These are phyloP conservation scores for Leccinellum rugosiceps DNA, from an alignment of 768 basidiomycete genomes.

Conservation along the genomic window DNA sequence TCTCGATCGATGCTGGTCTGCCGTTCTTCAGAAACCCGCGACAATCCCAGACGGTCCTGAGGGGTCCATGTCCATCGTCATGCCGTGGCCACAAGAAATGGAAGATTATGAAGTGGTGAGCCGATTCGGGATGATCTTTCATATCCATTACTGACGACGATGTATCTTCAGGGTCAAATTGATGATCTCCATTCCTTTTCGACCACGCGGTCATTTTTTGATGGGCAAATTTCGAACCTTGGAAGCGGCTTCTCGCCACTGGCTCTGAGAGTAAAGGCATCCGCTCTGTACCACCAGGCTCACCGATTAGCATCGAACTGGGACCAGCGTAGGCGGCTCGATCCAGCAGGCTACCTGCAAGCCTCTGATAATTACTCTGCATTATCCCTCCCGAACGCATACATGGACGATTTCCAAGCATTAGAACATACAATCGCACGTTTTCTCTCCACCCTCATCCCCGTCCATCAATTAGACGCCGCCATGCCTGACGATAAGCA, in stretches of 20 bases:
- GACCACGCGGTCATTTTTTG: slow-evolving; percentile 61
- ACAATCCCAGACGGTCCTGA: slow-evolving; percentile 63
- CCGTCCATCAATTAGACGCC: slow-evolving; percentile 60
- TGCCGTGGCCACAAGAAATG: slow-evolving; percentile 75
- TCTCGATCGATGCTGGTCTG: slow-evolving; percentile 80
- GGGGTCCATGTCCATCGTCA: slow-evolving; percentile 55
- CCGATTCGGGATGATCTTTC: slow-evolving; percentile 11
- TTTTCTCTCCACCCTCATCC: slow-evolving; percentile 61
- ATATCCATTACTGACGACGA: slow-evolving; percentile 12
- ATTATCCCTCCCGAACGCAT: slow-evolving; percentile 43
- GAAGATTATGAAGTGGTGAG: slow-evolving; percentile 70
- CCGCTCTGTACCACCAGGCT: slow-evolving; percentile 71
- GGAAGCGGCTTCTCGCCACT: slow-evolving; percentile 56
- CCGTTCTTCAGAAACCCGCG: slow-evolving; percentile 63
- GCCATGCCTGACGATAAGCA: slow-evolving; percentile 57
- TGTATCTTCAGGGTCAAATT: slow-evolving; percentile 52
- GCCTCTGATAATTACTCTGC: slow-evolving; percentile 32
- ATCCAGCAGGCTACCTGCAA: slow-evolving; percentile 10
- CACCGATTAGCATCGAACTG: slow-evolving; percentile 57
- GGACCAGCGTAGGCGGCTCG: slow-evolving; percentile 50
- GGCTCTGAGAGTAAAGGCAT: slow-evolving; percentile 70
- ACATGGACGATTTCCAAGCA: slow-evolving; percentile 56
- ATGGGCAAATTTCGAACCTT: slow-evolving; percentile 49
- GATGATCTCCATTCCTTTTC: slow-evolving; percentile 50
- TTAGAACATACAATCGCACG: slow-evolving; percentile 63